Conservation (phyloP, 495 filamentous ascomycete species). For the Lophiostoma macrostomum region DNA sequence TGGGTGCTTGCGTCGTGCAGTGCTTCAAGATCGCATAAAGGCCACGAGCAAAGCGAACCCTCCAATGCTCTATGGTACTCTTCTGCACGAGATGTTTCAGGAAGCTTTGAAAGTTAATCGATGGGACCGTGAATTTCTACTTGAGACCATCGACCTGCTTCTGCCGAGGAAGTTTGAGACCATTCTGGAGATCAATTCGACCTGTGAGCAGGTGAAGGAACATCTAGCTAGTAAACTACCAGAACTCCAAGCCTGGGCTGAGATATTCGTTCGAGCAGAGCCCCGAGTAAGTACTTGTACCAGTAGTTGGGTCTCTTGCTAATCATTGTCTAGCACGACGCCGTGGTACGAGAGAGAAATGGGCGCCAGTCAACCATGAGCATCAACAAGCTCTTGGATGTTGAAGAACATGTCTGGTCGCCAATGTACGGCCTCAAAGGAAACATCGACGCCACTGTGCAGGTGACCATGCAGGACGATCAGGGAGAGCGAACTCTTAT, state of each 20-base stretch:
- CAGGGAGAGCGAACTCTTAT: slow-evolving; percentile 63
- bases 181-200: slow-evolving; percentile 77
- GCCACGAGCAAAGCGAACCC: slow-evolving; percentile 72
- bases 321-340: slow-evolving; percentile 52
- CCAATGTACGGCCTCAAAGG: slow-evolving; percentile 96
- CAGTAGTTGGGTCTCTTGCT: background rate
- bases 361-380: slow-evolving; percentile 70
- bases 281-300: slow-evolving; percentile 59
- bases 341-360: slow-evolving; percentile 74
- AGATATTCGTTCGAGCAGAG: slow-evolving; percentile 66
- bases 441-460: slow-evolving; percentile 96
- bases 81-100: slow-evolving; percentile 93
- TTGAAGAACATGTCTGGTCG: slow-evolving; percentile 97
- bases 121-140: slow-evolving; percentile 70
- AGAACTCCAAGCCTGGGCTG: slow-evolving; percentile 78
- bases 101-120: slow-evolving; percentile 77
- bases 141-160: slow-evolving; percentile 59
- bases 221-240: slow-evolving; percentile 76
- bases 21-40: slow-evolving; percentile 91
- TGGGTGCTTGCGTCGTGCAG: slow-evolving; percentile 79
- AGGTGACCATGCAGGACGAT: slow-evolving; percentile 75
- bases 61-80: slow-evolving; percentile 80
- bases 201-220: slow-evolving; percentile 64
- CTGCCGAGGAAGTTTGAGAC: slow-evolving; percentile 74
- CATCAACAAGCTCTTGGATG: slow-evolving; percentile 88